phyloP scores from a whole-genome alignment of 768 basidiomycete genomes.

The Coprinopsis sp. region DNA sequence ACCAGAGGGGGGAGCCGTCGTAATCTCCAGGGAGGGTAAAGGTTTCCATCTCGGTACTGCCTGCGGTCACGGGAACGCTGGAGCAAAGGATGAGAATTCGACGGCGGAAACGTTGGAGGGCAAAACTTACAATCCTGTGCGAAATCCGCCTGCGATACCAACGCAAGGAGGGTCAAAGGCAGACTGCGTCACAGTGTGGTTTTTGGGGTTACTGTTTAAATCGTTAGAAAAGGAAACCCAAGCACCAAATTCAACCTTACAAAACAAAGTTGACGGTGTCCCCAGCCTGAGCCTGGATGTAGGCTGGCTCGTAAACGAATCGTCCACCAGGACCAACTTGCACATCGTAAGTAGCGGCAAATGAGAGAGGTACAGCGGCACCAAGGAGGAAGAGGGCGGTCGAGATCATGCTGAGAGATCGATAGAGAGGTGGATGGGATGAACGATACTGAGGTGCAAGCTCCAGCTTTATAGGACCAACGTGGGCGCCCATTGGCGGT shows the following conservation, averaged over 20 bases:
- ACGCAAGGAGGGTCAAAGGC: conserved; percentile 37
- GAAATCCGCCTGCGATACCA: conserved; percentile 24
- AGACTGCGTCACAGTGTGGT: conserved; percentile 46
- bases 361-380: conserved; percentile 22
- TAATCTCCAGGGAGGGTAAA: conserved; percentile 37
- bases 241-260: conserved; percentile 33
- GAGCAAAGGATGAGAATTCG: too few species aligned
- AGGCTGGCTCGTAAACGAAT: conserved; percentile 29
- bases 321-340: conserved; percentile 31
- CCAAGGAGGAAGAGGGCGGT: conserved; percentile 12
- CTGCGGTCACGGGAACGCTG: conserved; percentile 21
- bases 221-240: not conserved
- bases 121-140: conserved; percentile 35
- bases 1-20: conserved; percentile 43
- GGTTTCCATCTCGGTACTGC: conserved; percentile 34
- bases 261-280: conserved; percentile 48
- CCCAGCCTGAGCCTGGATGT: conserved; percentile 36
- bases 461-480: too few species aligned
- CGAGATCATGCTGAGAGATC: not conserved
- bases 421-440: not conserved
- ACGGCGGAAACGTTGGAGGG: not conserved
- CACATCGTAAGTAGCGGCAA: conserved; percentile 27
- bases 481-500: too few species aligned
- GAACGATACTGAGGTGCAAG: not conserved
- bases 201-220: conserved; percentile 37